These are phyloP conservation scores for Eragrostis curvula DNA, from an alignment of 176 grass and related monocot species.

Conservation along the genomic window DNA sequence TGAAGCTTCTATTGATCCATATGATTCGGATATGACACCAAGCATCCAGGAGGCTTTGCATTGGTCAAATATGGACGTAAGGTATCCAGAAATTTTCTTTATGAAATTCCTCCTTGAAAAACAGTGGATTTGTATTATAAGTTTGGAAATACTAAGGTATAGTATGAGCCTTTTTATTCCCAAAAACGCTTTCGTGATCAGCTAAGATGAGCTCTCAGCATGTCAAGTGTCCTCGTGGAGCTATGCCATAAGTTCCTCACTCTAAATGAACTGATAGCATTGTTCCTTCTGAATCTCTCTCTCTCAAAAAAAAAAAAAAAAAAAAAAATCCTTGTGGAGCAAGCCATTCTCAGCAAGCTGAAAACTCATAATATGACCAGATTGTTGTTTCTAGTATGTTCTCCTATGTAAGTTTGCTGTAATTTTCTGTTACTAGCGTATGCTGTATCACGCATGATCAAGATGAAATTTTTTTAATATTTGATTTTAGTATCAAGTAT, in stretches of 20 bases:
- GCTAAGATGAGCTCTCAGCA: not conserved
- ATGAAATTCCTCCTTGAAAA: not conserved
- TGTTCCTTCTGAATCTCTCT: not conserved
- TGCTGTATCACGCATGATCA: too few relatives aligned
- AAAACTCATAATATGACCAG: not conserved
- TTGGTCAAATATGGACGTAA: constrained; percentile 88
- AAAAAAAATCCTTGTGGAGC: not conserved
- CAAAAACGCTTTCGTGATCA: not conserved
- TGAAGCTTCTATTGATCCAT: constrained; percentile 45
- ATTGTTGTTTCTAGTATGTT: constrained; percentile 20
- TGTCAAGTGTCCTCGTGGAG: constrained; percentile 2
- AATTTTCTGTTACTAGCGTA: not conserved
- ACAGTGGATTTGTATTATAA: not conserved
- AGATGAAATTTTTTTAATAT: too few relatives aligned
- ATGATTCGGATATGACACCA: constrained; percentile 90
- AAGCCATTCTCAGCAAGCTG: not conserved
- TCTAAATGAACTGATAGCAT: not conserved
- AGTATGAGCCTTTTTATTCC: not conserved
- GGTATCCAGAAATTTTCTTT: constrained; percentile 44
- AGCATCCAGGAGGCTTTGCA: constrained; percentile 95
- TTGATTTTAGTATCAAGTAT: not conserved
- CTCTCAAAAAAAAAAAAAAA: not conserved
- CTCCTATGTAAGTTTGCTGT: not conserved
- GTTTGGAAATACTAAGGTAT: not conserved
- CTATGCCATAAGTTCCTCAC: not conserved